Evolutionary conservation across 2,329 filamentous ascomycete species (phyloP).

Genomic region (Epichloe gansuensis): DNA sequence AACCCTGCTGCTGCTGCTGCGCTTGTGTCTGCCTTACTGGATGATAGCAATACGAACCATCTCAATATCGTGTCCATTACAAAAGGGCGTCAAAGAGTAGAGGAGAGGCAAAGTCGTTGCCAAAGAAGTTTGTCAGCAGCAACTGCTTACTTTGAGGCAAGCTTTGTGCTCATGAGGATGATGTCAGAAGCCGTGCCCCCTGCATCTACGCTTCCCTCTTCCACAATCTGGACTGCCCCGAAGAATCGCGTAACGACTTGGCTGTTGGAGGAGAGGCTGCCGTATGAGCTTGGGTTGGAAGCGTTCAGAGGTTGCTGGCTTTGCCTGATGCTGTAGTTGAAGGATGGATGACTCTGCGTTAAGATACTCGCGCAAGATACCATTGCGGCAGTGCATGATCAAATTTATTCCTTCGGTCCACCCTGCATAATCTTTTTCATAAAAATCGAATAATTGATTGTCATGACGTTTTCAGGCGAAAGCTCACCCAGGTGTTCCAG

Average conservation of each 20-base stretch:
- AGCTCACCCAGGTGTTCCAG: no score
- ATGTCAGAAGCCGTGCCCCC: background rate
- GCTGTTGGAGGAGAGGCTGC: background rate
- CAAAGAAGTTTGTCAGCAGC: background rate
- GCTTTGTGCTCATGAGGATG: background rate
- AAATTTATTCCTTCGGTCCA: no score
- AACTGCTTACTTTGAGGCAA: background rate
- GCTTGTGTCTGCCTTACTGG: background rate
- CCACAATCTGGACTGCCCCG: background rate
- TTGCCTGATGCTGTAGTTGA: no score
- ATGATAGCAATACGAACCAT: background rate
- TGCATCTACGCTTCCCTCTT: background rate
- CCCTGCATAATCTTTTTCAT: no score
- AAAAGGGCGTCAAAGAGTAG: background rate
- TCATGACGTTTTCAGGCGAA: no score
- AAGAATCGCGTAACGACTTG: background rate
- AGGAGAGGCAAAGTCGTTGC: background rate
- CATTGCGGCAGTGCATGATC: no score
- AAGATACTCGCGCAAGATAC: no score
- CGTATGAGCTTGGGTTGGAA: background rate
- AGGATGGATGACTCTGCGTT: no score
- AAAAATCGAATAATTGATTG: no score
- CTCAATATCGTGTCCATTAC: background rate
- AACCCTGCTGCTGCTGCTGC: background rate
- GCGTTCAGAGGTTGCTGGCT: background rate